phyloP scores from a whole-genome alignment of 495 filamentous ascomycete species.

The Xeromyces bisporus region DNA sequence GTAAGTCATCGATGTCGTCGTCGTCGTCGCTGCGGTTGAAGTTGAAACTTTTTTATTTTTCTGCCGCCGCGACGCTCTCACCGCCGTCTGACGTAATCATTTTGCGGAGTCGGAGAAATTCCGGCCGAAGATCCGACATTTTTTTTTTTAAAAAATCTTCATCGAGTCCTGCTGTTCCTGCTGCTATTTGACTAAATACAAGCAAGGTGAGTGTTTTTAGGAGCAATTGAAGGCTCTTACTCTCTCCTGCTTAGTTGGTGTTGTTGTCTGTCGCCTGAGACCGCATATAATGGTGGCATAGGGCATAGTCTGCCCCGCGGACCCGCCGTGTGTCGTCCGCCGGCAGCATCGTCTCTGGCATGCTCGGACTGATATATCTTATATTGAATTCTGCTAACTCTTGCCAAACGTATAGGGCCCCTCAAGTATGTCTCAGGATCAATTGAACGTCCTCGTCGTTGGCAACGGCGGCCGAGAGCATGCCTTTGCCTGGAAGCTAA shows the following conservation, averaged over 20 bases:
- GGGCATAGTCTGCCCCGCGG: too few species aligned
- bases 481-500: slow-evolving; percentile 86
- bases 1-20: too few species aligned
- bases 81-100: background rate
- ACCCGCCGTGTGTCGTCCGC: too few species aligned
- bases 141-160: too few species aligned
- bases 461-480: slow-evolving; percentile 92
- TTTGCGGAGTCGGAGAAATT: slow-evolving; percentile 12
- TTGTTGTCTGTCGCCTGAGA: too few species aligned
- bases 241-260: background rate
- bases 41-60: background rate
- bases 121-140: slow-evolving; percentile 9
- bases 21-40: too few species aligned
- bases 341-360: too few species aligned
- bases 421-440: slow-evolving; percentile 27
- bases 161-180: too few species aligned
- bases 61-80: background rate
- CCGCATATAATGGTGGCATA: too few species aligned
- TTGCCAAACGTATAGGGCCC: slow-evolving; percentile 14
- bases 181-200: too few species aligned
- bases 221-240: background rate
- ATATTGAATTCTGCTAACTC: background rate
- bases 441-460: slow-evolving; percentile 57
- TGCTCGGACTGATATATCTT: too few species aligned
- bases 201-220: too few species aligned